phyloP scores from a whole-genome alignment of 169 alveolate genomes.

The Eimeria nieschulzi region DNA sequence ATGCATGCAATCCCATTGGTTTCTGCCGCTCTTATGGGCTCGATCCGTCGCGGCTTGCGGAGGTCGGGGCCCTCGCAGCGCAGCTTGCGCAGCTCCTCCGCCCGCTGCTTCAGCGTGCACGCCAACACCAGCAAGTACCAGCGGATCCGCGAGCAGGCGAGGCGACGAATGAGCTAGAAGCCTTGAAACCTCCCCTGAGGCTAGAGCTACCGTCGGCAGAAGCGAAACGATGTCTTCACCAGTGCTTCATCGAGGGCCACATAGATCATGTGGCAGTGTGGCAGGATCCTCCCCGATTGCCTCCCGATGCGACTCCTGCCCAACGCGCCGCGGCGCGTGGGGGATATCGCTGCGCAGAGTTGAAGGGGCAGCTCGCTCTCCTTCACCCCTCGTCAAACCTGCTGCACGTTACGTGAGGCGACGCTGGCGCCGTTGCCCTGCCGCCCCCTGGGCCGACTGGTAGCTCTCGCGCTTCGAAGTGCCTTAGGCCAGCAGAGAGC shows the following conservation, averaged over 20 bases:
- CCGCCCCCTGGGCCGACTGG: not conserved
- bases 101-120: conserved; percentile 20
- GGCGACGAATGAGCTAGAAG: not conserved
- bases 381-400: conserved; percentile 57
- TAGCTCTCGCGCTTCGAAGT: not conserved
- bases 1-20: conserved; percentile 35
- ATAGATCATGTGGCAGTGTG: conserved; percentile 61
- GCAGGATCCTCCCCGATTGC: conserved; percentile 39
- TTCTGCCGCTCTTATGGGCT: conserved; percentile 56
- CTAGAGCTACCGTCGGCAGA: conserved; percentile 17
- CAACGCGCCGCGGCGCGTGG: conserved; percentile 50
- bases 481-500: not conserved
- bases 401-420: conserved; percentile 29
- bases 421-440: not conserved
- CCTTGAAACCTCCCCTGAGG: conserved; percentile 22
- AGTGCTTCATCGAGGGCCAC: conserved; percentile 63
- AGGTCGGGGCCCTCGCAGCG: conserved; percentile 56
- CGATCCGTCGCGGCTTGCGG: conserved; percentile 37
- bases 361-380: conserved; percentile 56
- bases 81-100: conserved; percentile 68
- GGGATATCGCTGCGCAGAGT: conserved; percentile 66
- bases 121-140: not conserved
- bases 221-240: conserved; percentile 25
- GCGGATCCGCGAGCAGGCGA: not conserved
- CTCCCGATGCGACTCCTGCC: conserved; percentile 26